Percentiles rank a stretch among this genome's conserved stretches.
Evolutionary conservation across 768 basidiomycete species (phyloP).

Genomic region (Myochromella boudieri): DNA sequence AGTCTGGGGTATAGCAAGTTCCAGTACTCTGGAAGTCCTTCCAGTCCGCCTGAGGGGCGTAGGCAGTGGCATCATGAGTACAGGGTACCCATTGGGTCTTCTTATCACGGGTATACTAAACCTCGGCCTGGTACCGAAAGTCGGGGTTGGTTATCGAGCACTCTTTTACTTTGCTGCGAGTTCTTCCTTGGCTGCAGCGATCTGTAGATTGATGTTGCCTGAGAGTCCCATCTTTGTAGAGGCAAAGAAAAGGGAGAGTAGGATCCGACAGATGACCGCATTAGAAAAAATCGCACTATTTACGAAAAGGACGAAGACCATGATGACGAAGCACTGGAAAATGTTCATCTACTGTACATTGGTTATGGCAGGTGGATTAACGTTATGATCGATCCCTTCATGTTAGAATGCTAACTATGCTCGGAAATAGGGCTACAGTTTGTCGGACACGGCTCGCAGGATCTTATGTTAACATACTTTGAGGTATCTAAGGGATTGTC

Average conservation of each 20-base stretch:
- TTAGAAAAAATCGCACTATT: slow-evolving; percentile 69
- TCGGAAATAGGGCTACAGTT: slow-evolving; percentile 57
- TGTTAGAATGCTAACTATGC: no score
- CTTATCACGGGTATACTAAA: slow-evolving; percentile 83
- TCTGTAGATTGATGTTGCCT: slow-evolving; percentile 63
- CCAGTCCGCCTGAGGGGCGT: slow-evolving; percentile 85
- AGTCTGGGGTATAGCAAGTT: slow-evolving; percentile 80
- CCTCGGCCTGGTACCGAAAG: slow-evolving; percentile 54
- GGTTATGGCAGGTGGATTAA: slow-evolving; percentile 13
- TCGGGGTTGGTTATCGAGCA: slow-evolving; percentile 56
- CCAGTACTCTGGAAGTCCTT: slow-evolving; percentile 84
- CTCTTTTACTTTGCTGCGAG: slow-evolving; percentile 81
- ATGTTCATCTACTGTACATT: slow-evolving; percentile 75
- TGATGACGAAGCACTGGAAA: slow-evolving; percentile 82
- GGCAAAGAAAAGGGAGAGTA: slow-evolving; percentile 48
- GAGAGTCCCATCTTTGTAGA: slow-evolving; percentile 74
- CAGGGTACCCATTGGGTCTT: slow-evolving; percentile 86
- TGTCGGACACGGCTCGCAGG: slow-evolving; percentile 51
- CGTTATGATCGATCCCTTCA: not conserved
- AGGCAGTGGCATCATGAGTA: slow-evolving; percentile 80
- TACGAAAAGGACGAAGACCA: slow-evolving; percentile 64
- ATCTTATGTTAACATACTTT: slow-evolving; percentile 63
- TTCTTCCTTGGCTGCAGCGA: slow-evolving; percentile 66
- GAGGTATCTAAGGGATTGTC: slow-evolving; percentile 50
- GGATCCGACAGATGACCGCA: not conserved